These are phyloP conservation scores for Solanum pennellii DNA, from an alignment of 257 asterid species.

Conservation along the genomic window DNA sequence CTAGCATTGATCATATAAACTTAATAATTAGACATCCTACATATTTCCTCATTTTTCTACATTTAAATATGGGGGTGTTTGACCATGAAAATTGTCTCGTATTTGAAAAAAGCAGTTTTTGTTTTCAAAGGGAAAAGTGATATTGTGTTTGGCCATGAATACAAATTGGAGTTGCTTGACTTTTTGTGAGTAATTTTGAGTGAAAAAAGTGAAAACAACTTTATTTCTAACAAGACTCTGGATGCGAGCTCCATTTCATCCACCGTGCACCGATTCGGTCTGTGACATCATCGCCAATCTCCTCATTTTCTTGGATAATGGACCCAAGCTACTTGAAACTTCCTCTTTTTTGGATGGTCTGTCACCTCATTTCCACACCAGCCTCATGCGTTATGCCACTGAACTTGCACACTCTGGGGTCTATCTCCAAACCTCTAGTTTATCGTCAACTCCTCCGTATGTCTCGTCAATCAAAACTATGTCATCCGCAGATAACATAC, in stretches of 20 bases:
- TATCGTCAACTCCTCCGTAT: not conserved
- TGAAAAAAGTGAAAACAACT: not conserved
- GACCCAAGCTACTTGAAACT: not conserved
- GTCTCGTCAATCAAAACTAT: not conserved
- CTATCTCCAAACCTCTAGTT: not conserved
- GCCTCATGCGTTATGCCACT: not conserved
- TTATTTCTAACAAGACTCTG: not conserved
- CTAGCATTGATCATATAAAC: not conserved
- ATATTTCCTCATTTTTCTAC: not conserved
- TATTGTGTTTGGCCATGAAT: not conserved
- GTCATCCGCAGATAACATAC: not conserved
- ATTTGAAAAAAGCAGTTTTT: not conserved
- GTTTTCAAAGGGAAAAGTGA: not conserved
- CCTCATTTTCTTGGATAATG: not conserved
- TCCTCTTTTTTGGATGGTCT: not conserved
- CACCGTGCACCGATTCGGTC: not conserved
- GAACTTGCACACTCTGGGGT: not conserved
- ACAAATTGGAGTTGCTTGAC: not conserved
- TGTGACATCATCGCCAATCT: not conserved
- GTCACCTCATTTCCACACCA: not conserved
- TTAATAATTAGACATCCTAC: not conserved
- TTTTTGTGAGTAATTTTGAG: not conserved
- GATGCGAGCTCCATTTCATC: not conserved
- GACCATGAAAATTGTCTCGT: not conserved
- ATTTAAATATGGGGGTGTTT: not conserved